These are phyloP conservation scores for Backusella sp. DNA, from an alignment of 192 early-diverging fungal species.

Conservation along the genomic window DNA sequence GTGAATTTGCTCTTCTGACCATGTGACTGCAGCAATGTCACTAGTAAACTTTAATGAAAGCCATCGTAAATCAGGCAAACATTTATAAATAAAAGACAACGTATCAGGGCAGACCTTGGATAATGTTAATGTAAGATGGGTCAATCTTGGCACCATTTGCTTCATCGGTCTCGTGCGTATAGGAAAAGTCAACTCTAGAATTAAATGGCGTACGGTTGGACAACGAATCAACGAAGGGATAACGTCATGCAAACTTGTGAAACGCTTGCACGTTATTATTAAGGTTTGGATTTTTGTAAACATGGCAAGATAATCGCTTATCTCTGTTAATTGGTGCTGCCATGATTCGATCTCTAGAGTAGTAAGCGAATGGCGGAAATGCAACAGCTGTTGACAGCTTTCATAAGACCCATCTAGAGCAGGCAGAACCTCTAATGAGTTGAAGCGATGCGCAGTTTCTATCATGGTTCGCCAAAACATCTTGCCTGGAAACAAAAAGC, in stretches of 20 bases:
- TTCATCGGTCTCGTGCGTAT: neutral
- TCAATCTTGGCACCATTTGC: neutral
- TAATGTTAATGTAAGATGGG: neutral
- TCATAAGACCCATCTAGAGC: neutral
- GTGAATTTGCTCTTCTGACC: neutral
- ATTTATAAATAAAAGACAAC: neutral
- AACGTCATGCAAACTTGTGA: constrained; percentile 3
- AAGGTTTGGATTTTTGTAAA: neutral
- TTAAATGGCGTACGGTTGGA: neutral
- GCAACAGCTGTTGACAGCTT: neutral
- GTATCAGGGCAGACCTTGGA: neutral
- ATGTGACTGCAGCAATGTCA: neutral
- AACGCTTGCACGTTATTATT: neutral
- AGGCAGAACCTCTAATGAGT: neutral
- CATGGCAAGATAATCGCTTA: neutral
- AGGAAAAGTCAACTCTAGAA: neutral
- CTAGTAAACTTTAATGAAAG: neutral
- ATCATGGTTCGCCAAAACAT: constrained; percentile 1
- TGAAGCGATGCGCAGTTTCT: neutral
- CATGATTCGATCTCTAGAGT: neutral
- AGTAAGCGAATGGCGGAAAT: neutral
- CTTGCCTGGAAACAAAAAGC: neutral
- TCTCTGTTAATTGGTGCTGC: neutral
- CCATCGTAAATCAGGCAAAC: neutral
- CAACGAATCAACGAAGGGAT: neutral